Conservation (phyloP, 2,329 filamentous ascomycete genomes). For the Ascocoryne sarcoides region DNA sequence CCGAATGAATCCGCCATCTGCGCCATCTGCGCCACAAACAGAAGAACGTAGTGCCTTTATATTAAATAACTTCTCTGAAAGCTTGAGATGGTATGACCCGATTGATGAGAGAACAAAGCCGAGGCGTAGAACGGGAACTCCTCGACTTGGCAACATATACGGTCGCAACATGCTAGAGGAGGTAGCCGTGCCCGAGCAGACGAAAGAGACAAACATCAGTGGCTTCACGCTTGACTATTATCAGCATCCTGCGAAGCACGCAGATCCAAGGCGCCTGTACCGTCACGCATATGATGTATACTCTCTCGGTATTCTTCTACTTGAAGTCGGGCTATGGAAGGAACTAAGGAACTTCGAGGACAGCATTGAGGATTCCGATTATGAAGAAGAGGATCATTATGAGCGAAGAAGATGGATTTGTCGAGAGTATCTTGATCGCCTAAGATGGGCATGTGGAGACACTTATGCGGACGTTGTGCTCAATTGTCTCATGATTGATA, state of each 20-base stretch:
- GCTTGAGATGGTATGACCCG: too few species aligned
- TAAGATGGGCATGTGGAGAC: background rate
- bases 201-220: too few species aligned
- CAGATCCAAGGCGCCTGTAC: background rate
- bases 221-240: background rate
- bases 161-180: too few species aligned
- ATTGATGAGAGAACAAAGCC: too few species aligned
- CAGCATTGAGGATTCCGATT: background rate
- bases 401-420: too few species aligned
- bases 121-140: too few species aligned
- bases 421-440: background rate
- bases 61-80: too few species aligned
- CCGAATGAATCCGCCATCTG: too few species aligned
- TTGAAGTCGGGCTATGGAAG: background rate
- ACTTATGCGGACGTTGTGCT: background rate
- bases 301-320: background rate
- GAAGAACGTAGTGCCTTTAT: too few species aligned
- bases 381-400: background rate
- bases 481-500: background rate
- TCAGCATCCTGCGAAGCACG: background rate
- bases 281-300: background rate
- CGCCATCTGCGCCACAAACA: too few species aligned
- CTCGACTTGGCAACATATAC: too few species aligned
- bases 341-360: background rate
- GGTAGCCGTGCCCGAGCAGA: too few species aligned